These are phyloP conservation scores for Penicillium canariense DNA, from an alignment of 495 filamentous ascomycete genomes.

Conservation along the genomic window DNA sequence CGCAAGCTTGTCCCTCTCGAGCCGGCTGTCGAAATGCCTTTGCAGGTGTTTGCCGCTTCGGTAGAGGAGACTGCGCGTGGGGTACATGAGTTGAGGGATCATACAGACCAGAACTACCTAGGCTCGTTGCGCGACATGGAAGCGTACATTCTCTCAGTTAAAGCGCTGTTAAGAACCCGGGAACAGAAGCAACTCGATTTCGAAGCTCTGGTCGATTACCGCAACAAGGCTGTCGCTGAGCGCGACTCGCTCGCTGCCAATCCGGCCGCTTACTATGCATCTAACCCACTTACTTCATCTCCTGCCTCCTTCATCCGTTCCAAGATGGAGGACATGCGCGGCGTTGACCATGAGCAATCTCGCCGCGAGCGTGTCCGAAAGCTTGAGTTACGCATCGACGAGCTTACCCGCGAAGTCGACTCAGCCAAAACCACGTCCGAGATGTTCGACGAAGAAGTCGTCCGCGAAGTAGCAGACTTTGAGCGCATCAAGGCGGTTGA, in stretches of 20 bases:
- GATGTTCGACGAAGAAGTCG: conserved; percentile 90
- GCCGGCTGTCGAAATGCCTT: conserved; percentile 74
- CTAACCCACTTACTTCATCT: conserved; percentile 57
- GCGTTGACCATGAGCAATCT: conserved; percentile 92
- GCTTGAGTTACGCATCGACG: conserved; percentile 86
- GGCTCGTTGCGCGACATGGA: conserved; percentile 90
- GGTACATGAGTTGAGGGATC: conserved; percentile 73
- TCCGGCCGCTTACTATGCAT: conserved; percentile 57
- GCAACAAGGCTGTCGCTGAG: conserved; percentile 84
- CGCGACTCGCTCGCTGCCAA: conserved; percentile 73
- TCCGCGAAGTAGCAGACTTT: conserved; percentile 88
- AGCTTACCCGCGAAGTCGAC: conserved; percentile 85
- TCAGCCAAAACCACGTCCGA: conserved; percentile 77
- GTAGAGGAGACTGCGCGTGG: conserved; percentile 79
- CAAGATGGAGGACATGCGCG: conserved; percentile 95
- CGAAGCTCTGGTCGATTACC: conserved; percentile 92
- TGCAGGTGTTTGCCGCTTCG: conserved; percentile 80
- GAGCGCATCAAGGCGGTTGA: conserved; percentile 94
- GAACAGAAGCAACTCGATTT: conserved; percentile 98
- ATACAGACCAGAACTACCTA: conserved; percentile 95
- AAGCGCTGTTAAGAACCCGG: conserved; percentile 83
- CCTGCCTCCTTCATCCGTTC: conserved; percentile 87
- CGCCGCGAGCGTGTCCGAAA: conserved; percentile 83
- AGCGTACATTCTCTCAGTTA: conserved; percentile 79
- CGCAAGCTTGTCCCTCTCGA: conserved; percentile 89